Conservation (phyloP, 2,329 filamentous ascomycete species). For the Plectosphaerella sp. region DNA sequence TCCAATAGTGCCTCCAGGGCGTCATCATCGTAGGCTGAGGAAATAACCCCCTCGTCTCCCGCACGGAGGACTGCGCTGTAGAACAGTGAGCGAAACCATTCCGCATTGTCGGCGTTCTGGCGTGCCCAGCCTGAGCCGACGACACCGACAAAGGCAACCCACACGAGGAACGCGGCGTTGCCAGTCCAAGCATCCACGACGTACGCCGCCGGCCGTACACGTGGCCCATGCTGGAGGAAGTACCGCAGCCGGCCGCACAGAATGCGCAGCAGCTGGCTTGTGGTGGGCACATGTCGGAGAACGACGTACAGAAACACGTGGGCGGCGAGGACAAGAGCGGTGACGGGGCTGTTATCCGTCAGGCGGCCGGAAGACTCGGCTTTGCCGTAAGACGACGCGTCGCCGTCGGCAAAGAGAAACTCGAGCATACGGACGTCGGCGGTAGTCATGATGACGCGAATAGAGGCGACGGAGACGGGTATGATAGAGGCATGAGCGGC, state of each 20-base stretch:
- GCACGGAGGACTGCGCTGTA: slow-evolving; percentile 2
- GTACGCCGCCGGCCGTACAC: slow-evolving; percentile 3
- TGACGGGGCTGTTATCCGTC: background rate
- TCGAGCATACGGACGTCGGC: slow-evolving; percentile 11
- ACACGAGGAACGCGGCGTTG: slow-evolving; percentile 4
- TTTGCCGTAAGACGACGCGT: background rate
- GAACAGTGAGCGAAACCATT: slow-evolving; percentile 1
- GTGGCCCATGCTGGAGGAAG: slow-evolving; percentile 5
- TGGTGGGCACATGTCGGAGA: slow-evolving; percentile 9
- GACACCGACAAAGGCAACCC: slow-evolving; percentile 11
- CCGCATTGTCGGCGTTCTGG: slow-evolving; percentile 1
- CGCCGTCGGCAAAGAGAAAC: slow-evolving; percentile 6
- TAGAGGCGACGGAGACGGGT: slow-evolving; percentile 7
- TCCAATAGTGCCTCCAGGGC: slow-evolving; percentile 4
- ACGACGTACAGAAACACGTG: slow-evolving; percentile 12
- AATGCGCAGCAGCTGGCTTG: slow-evolving; percentile 8
- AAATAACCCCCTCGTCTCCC: slow-evolving; percentile 2
- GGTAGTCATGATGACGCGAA: slow-evolving; percentile 13
- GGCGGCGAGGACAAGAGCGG: slow-evolving; percentile 8
- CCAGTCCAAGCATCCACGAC: background rate
- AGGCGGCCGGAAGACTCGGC: background rate
- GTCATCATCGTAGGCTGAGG: background rate
- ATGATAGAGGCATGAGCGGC: slow-evolving; percentile 1
- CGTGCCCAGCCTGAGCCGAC: slow-evolving; percentile 5
- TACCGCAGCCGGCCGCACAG: slow-evolving; percentile 8